These are phyloP conservation scores for Senna siamea DNA, from an alignment of 306 rosid genomes.

Conservation along the genomic window DNA sequence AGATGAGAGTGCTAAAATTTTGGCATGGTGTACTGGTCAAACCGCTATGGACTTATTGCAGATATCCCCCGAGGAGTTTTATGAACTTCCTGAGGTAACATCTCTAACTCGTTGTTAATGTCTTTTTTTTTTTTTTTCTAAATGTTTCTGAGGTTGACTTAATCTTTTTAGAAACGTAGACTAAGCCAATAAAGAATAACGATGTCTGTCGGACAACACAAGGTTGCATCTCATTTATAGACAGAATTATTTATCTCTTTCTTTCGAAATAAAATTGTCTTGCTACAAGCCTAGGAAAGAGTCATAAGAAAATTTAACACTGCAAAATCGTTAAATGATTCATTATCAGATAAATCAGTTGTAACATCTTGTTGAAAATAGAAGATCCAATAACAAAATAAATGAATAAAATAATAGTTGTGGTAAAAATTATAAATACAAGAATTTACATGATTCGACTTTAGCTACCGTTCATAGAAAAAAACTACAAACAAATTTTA, in stretches of 20 bases:
- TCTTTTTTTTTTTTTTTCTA: too few relatives aligned
- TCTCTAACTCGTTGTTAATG: conserved; percentile 14
- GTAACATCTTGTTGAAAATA: too few relatives aligned
- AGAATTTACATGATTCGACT: too few relatives aligned
- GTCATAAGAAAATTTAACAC: background rate
- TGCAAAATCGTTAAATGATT: background rate
- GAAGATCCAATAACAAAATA: too few relatives aligned
- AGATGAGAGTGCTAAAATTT: conserved; percentile 68
- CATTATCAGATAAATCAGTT: background rate
- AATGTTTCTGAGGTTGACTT: background rate
- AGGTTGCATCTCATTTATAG: background rate
- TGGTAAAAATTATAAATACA: too few relatives aligned
- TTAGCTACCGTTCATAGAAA: too few relatives aligned
- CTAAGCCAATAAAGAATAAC: background rate
- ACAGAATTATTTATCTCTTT: background rate
- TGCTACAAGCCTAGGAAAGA: background rate
- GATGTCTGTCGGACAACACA: background rate
- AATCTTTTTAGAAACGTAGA: background rate
- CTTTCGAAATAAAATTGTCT: background rate
- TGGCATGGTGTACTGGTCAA: conserved; percentile 88
- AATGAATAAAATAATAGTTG: too few relatives aligned
- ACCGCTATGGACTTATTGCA: conserved; percentile 90
- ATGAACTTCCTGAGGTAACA: conserved; percentile 86
- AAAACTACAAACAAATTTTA: too few relatives aligned
- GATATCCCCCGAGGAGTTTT: conserved; percentile 85